Evolutionary conservation across 148 eudicot species (phyloP), one percentile per base, ranked within the genome.

Genomic region (Arbutus unedo): DNA sequence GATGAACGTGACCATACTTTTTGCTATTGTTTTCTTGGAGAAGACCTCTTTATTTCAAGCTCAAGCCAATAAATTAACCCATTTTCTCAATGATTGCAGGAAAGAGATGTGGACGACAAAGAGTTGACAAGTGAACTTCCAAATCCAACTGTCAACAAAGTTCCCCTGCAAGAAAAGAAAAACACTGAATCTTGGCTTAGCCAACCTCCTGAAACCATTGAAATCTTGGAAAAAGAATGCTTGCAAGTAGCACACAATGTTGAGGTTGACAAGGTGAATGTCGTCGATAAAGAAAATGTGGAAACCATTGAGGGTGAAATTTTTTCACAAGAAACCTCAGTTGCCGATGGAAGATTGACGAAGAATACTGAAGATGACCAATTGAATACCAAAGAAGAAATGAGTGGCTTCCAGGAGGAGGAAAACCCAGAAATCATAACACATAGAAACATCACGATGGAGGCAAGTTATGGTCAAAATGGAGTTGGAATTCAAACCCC

Each of bases 251-350:
- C 19, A 45, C 76, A 50, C 23, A 10, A 19, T 43, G 41, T 14
- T 48, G 78, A 41, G n/a, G 38, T 73, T 70, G 74, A 18, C 57
- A 80, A 73, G n/a, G 62, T 71, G 72, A 60, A 72, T 48, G 72
- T 10, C 3, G 19, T 62, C 16, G 9, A 49, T 56, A 10, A 85
- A 64, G 84, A 76, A 44, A 67, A 79, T 86, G 64, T 75, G 57
- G 82, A 45, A 82, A 81, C 80, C 81, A 81, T 68, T 54, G 82
- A 80, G 81, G 85, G 87, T 85, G 90, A 83, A 80, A 54, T n/a
- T 84, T 87, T 82, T 89, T 70, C 71, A 81, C 56, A 64, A 86
- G 77, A 88, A 68, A 83, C 84, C 86, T 43, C 64, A 72, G 86
- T 82, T 77, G 77, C 79, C 16, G 55, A 50, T 60, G 75, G 6